Percentiles rank a stretch among this genome's conserved stretches.
Evolutionary conservation across 1,139 yeast genomes (phyloP).

Genomic region (Pichia sp.): DNA sequence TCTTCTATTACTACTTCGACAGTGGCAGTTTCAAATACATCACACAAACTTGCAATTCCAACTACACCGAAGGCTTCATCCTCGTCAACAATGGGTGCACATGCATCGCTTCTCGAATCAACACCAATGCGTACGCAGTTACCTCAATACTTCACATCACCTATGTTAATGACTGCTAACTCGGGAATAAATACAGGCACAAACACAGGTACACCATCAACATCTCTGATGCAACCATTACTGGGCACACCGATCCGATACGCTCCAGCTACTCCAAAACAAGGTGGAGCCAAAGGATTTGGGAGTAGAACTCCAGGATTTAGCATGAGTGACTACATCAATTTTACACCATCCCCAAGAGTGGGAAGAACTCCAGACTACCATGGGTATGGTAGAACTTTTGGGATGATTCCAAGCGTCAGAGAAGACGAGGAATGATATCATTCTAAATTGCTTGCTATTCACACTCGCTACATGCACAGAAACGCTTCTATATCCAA

Average conservation of each 20-base stretch:
- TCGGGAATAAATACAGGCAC: too few species aligned
- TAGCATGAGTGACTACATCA: conserved; percentile 77
- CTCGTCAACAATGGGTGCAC: too few species aligned
- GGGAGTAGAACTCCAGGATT: conserved; percentile 57
- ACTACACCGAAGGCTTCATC: conserved; percentile 27
- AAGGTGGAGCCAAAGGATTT: conserved; percentile 2
- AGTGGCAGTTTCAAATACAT: too few species aligned
- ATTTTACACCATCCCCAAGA: conserved; percentile 68
- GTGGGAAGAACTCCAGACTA: conserved; percentile 23
- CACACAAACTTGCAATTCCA: conserved; percentile 16
- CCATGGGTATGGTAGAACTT: too few species aligned
- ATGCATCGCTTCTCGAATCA: too few species aligned
- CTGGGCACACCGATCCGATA: conserved; percentile 17
- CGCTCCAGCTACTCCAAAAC: conserved; percentile 23
- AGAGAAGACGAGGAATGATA: conserved; percentile 5
- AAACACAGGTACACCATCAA: too few species aligned
- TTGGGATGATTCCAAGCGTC: conserved; percentile 12
- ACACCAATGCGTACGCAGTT: conserved; percentile 19
- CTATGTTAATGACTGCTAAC: conserved; percentile 3
- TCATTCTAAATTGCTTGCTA: too few species aligned
- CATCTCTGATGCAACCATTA: conserved; percentile 16
- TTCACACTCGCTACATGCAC: too few species aligned
- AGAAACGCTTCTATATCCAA: too few species aligned
- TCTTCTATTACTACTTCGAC: too few species aligned
- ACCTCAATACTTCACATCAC: conserved; percentile 10